Base-by-base conservation (phyloP, 164 flowering plant genomes). In the Kalanchoe fedtschenkoi region DNA sequence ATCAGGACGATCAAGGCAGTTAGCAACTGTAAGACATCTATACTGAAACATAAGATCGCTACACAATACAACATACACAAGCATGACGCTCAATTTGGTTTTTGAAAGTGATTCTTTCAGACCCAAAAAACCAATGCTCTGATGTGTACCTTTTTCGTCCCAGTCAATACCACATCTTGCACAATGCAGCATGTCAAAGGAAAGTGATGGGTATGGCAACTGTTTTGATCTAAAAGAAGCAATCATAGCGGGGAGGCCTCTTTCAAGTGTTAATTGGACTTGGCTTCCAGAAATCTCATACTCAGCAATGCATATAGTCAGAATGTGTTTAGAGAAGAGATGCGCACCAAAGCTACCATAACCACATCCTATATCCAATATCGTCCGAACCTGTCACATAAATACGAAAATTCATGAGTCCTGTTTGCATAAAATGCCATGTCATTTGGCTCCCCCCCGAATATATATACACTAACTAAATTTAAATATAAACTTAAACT, bases 301-400 rank as follows among this genome's bases (percentile, higher is more conserved):
- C 64, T 77, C 81, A 53, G 99, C 99, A 62, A 89, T 69, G 71
- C 99, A 95, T 90, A 95, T 81, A 15, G 99, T 91, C 66, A 91
- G 67, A 32, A 95, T 73, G 62, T 89, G 81, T 65, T 79, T 81
- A 29, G 97, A 87, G 57, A 81, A 87, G 56, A 95, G 89, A 77
- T 89, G 96, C 38, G 97, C 99, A 62, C 97, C 99, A 81, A 91
- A 89, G 76, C 93, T 95, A 66, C 99, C 99, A 76, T 83, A 95
- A 15, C 99, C 99, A 73, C 99, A 95, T 43, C 93, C 97, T 70
- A 95, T 83, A 69, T 95, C 99, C 80, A 91, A 75, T 62, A 95
- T 87, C 56, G 88, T 87, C 72, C 97, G 81, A 41, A 95, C 83
- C 99, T 95, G 89, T 68, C 71, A 72, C 38, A 34, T 7, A 58